Percentiles rank a stretch among this genome's conserved stretches.
These are phyloP conservation scores for Lophiostoma macrostomum DNA, from an alignment of 495 filamentous ascomycete genomes.

Conservation along the genomic window DNA sequence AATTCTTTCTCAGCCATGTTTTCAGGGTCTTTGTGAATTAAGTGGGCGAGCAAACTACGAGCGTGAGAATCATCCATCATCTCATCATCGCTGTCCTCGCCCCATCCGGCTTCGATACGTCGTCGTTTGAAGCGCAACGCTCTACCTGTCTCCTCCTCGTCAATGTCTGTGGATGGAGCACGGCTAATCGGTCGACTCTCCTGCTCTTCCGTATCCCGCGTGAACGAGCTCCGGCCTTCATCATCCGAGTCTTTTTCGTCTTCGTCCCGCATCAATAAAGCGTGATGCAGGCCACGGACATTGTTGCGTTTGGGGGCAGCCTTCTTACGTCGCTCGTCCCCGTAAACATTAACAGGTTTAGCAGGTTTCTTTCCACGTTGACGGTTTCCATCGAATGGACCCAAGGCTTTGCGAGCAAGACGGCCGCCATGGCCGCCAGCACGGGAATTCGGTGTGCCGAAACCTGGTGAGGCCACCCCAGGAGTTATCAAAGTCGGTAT, in stretches of 20 bases:
- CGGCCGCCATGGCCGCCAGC: conserved; percentile 42
- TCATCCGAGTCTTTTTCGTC: conserved; percentile 55
- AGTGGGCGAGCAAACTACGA: conserved; percentile 39
- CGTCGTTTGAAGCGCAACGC: conserved; percentile 38
- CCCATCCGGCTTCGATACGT: conserved; percentile 39
- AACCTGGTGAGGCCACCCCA: conserved; percentile 54
- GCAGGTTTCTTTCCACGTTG: conserved; percentile 58
- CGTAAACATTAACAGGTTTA: conserved; percentile 66
- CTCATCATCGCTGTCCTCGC: conserved; percentile 42
- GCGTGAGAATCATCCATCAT: conserved; percentile 38
- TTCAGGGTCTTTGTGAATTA: conserved; percentile 45
- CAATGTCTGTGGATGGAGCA: conserved; percentile 60
- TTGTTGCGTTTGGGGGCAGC: conserved; percentile 50
- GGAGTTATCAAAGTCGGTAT: conserved; percentile 48
- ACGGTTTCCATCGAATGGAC: conserved; percentile 48
- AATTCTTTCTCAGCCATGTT: conserved; percentile 45
- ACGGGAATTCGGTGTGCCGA: conserved; percentile 68
- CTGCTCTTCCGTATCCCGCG: conserved; percentile 73
- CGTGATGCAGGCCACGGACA: conserved; percentile 56
- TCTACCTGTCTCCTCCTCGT: conserved; percentile 45
- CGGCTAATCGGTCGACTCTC: conserved; percentile 79
- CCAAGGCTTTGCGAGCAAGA: conserved; percentile 27
- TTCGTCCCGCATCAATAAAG: conserved; percentile 43
- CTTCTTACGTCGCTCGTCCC: conserved; percentile 65
- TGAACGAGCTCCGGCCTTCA: conserved; percentile 53